Conservation (phyloP, 1,284 basidiomycete genomes). For the Pseudozyma tsukubaensis region DNA sequence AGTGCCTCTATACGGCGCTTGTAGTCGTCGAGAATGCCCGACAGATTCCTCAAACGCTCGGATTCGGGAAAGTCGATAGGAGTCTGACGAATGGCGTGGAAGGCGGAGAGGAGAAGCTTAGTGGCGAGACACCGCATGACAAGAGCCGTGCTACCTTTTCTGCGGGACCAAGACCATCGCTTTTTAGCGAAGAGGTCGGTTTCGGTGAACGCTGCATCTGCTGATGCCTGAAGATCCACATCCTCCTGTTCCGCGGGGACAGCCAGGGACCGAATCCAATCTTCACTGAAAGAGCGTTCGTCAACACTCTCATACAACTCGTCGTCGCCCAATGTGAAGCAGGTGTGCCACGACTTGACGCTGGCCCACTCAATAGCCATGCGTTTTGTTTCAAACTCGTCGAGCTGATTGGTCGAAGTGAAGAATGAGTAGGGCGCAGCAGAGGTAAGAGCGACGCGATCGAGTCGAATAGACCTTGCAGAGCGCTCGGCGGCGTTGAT, state of each 20-base stretch:
- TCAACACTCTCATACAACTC: slow-evolving; percentile 45
- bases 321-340: slow-evolving; percentile 43
- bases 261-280: slow-evolving; percentile 34
- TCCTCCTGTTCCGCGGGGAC: slow-evolving; percentile 5
- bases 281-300: slow-evolving; percentile 27
- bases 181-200: slow-evolving; percentile 25
- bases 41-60: slow-evolving; percentile 17
- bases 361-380: slow-evolving; percentile 41
- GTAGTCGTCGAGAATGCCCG: slow-evolving; percentile 22
- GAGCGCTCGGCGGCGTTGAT: slow-evolving; percentile 34
- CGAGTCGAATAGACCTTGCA: slow-evolving; percentile 39
- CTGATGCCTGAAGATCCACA: not conserved
- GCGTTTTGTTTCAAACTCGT: slow-evolving; percentile 39
- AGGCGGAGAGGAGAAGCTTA: slow-evolving; percentile 22
- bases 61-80: slow-evolving; percentile 19
- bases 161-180: slow-evolving; percentile 25
- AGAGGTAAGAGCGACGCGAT: slow-evolving; percentile 35
- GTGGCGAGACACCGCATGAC: slow-evolving; percentile 38
- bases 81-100: slow-evolving; percentile 20
- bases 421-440: slow-evolving; percentile 41
- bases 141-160: slow-evolving; percentile 34
- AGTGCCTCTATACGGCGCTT: slow-evolving; percentile 1
- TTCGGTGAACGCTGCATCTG: not conserved
- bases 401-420: slow-evolving; percentile 21
- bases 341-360: slow-evolving; percentile 42